phyloP scores from a whole-genome alignment of 2,329 filamentous ascomycete species.

The Stagonosporopsis cucurbitacearum region DNA sequence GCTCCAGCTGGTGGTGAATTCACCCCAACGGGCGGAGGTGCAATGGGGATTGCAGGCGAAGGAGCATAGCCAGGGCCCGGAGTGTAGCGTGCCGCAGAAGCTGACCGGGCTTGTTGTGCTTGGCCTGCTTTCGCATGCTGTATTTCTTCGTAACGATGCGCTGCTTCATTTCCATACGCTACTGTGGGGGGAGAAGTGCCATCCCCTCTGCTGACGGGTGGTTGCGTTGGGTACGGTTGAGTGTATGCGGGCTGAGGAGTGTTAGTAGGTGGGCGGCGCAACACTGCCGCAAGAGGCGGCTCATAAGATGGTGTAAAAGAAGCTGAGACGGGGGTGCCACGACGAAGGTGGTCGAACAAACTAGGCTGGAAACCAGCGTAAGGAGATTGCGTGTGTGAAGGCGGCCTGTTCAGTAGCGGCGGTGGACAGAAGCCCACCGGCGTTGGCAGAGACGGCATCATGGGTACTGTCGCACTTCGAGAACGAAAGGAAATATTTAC shows the following conservation, averaged over 20 bases:
- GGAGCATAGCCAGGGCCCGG: slow-evolving; percentile 43
- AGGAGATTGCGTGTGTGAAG: slow-evolving; percentile 26
- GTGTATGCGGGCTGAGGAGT: slow-evolving; percentile 34
- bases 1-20: slow-evolving; percentile 16
- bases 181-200: slow-evolving; percentile 14
- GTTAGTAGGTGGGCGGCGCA: slow-evolving; percentile 44
- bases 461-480: slow-evolving; percentile 38
- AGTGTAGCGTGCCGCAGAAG: slow-evolving; percentile 40
- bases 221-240: slow-evolving; percentile 16
- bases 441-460: slow-evolving; percentile 29
- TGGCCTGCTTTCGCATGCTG: slow-evolving; percentile 15
- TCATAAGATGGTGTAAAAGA: slow-evolving; percentile 45
- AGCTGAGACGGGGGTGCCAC: slow-evolving; percentile 39
- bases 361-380: slow-evolving; percentile 24
- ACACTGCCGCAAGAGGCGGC: slow-evolving; percentile 44
- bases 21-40: slow-evolving; percentile 33
- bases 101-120: slow-evolving; percentile 20
- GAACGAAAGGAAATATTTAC: slow-evolving; percentile 45
- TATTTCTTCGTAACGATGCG: slow-evolving; percentile 12
- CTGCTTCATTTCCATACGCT: slow-evolving; percentile 16
- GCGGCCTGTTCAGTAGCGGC: slow-evolving; percentile 29
- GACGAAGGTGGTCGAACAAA: slow-evolving; percentile 29
- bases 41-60: slow-evolving; percentile 34
- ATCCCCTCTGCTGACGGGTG: slow-evolving; percentile 2
- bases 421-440: slow-evolving; percentile 31